These are phyloP conservation scores for Hemisphaericaspora xylanilytica DNA, from an alignment of 1,139 yeast species.

Conservation along the genomic window DNA sequence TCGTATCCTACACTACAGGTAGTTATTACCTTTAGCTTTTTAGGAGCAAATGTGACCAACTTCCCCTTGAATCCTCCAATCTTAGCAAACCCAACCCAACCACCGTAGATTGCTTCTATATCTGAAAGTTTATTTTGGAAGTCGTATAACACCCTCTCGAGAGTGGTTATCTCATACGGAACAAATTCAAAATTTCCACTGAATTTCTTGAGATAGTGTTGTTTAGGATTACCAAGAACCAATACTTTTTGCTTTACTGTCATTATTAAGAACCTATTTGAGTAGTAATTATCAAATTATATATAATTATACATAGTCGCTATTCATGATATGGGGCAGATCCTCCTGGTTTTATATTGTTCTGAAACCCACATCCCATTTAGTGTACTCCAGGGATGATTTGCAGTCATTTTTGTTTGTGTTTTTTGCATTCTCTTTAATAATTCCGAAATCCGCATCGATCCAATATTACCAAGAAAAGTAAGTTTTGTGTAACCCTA, in stretches of 20 bases:
- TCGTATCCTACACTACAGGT: slow-evolving; percentile 75
- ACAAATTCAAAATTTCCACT: slow-evolving; percentile 42
- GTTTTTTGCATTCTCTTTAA: too few species aligned
- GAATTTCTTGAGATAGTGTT: slow-evolving; percentile 23
- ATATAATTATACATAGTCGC: too few species aligned
- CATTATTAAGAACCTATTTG: slow-evolving; percentile 8
- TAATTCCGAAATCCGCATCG: too few species aligned
- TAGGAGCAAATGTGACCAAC: slow-evolving; percentile 52
- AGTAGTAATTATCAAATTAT: too few species aligned
- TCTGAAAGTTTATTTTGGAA: slow-evolving; percentile 34
- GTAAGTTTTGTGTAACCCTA: not conserved
- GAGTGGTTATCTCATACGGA: slow-evolving; percentile 38
- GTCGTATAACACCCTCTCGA: slow-evolving; percentile 40
- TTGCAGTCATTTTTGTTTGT: too few species aligned
- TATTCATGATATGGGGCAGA: too few species aligned
- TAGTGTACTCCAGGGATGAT: too few species aligned
- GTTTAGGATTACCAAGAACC: slow-evolving; percentile 43
- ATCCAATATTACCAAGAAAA: not conserved
- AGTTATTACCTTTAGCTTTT: slow-evolving; percentile 52
- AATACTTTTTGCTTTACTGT: slow-evolving; percentile 36
- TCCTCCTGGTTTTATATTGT: too few species aligned
- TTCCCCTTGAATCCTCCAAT: slow-evolving; percentile 51
- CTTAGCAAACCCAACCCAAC: slow-evolving; percentile 55
- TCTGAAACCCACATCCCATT: too few species aligned
- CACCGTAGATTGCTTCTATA: slow-evolving; percentile 59